Evolutionary conservation across 805 yeast species (phyloP).

Genomic region (Zygosaccharomyces bisporus): DNA sequence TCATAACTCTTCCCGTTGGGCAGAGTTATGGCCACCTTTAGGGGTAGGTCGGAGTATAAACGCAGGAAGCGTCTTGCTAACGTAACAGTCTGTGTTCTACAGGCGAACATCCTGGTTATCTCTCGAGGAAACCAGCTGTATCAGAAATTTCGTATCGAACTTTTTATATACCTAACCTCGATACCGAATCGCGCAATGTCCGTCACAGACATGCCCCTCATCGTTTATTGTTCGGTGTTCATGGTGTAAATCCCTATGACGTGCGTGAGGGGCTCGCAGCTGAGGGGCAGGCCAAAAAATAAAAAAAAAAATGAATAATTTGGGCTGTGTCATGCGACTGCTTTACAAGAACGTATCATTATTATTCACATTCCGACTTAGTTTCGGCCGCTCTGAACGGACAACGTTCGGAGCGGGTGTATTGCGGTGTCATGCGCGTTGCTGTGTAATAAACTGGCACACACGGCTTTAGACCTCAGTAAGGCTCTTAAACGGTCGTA

Average conservation of each 20-base stretch:
- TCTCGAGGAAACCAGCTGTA: background rate
- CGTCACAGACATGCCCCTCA: background rate
- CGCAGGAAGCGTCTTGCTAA: conserved; percentile 14
- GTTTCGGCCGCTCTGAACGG: too few species aligned
- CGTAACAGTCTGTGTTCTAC: background rate
- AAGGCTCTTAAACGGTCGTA: background rate
- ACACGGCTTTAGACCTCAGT: background rate
- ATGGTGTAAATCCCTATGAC: background rate
- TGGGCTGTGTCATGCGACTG: background rate
- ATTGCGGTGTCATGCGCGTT: too few species aligned
- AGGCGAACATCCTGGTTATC: conserved; percentile 1
- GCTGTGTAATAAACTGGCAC: too few species aligned
- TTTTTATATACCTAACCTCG: background rate
- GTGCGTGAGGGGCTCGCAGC: background rate
- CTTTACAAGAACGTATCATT: too few species aligned
- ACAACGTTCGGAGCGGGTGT: too few species aligned
- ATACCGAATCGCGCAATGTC: background rate
- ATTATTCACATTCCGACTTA: too few species aligned
- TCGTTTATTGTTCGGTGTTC: background rate
- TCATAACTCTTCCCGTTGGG: conserved; percentile 70
- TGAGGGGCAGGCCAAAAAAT: background rate
- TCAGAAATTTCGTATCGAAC: background rate
- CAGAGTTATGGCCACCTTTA: conserved; percentile 48
- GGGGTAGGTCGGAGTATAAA: conserved; percentile 38
- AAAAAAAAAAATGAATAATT: background rate